Evolutionary conservation across 306 rosid genomes (phyloP).

Genomic region (Prunus persica): DNA sequence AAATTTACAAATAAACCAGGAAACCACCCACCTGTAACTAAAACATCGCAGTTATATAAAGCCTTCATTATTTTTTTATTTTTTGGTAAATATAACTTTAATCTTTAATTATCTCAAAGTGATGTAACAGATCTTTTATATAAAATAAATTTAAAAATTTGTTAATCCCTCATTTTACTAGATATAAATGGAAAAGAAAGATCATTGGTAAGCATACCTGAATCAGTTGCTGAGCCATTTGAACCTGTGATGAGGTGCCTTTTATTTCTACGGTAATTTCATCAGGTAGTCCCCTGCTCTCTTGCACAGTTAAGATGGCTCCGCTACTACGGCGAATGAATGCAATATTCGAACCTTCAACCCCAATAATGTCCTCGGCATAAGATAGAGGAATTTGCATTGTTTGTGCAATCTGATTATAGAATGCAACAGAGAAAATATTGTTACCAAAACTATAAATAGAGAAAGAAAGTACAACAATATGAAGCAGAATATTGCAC

Average conservation of each 20-base stretch:
- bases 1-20: background rate
- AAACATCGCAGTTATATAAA: background rate
- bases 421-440: constrained; percentile 8
- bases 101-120: background rate
- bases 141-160: background rate
- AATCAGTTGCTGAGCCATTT: constrained; percentile 82
- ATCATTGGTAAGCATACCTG: constrained; percentile 49
- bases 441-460: constrained; percentile 15
- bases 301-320: constrained; percentile 86
- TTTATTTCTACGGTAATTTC: constrained; percentile 92
- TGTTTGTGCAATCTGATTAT: constrained; percentile 78
- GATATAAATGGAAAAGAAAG: background rate
- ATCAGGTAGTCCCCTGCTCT: constrained; percentile 83
- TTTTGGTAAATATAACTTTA: too few relatives aligned
- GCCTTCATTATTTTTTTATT: background rate
- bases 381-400: constrained; percentile 96
- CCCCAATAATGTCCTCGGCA: constrained; percentile 93
- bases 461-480: background rate
- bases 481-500: background rate
- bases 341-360: constrained; percentile 88
- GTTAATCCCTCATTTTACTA: background rate
- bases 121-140: background rate
- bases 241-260: constrained; percentile 91
- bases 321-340: constrained; percentile 91
- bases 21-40: background rate